phyloP scores from a whole-genome alignment of 441 rosid species.

The Erysimum cheiri region DNA sequence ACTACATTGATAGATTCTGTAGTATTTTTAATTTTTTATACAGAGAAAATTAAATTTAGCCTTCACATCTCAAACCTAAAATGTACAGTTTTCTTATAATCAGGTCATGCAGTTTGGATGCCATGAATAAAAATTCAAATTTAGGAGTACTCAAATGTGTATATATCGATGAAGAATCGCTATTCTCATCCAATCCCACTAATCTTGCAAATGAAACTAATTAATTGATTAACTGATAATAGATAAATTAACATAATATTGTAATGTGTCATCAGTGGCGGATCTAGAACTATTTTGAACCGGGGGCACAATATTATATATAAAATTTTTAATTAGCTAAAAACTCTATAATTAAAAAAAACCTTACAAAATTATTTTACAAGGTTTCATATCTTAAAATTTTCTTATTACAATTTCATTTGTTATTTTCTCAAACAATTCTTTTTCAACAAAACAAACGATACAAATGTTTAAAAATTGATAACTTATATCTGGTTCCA shows the following conservation, averaged over 20 bases:
- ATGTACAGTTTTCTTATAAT: background rate
- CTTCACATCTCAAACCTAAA: constrained; percentile 8
- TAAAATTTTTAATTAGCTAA: too few relatives aligned
- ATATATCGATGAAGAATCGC: background rate
- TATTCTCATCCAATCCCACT: background rate
- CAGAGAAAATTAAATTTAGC: background rate
- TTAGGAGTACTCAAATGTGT: background rate
- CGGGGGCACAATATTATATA: too few relatives aligned
- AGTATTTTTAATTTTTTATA: too few relatives aligned
- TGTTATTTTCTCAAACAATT: too few relatives aligned
- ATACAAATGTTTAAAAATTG: too few relatives aligned
- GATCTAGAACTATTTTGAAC: too few relatives aligned
- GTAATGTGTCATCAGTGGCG: constrained; percentile 8
- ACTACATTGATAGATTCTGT: background rate
- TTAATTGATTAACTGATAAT: background rate
- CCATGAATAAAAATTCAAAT: background rate
- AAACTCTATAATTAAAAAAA: too few relatives aligned
- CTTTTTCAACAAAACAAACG: too few relatives aligned
- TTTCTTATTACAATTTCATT: too few relatives aligned
- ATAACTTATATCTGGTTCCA: too few relatives aligned
- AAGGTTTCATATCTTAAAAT: too few relatives aligned
- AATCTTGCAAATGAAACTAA: constrained; percentile 1
- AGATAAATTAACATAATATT: background rate
- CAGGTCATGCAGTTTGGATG: background rate
- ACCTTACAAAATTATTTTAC: too few relatives aligned